phyloP scores from a whole-genome alignment of 257 asterid genomes.

The Cruciata laevipes region DNA sequence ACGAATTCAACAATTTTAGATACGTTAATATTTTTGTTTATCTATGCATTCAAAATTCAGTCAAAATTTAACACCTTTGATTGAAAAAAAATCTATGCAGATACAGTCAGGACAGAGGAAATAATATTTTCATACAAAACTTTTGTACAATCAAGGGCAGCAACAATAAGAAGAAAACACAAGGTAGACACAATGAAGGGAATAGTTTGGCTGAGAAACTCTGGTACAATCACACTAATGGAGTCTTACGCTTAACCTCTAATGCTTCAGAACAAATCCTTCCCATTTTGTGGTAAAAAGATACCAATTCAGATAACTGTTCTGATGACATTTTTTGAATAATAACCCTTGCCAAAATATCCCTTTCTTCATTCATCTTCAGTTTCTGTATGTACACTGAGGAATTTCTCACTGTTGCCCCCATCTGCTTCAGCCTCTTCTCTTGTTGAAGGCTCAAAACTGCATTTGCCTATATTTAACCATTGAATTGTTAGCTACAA shows the following conservation, averaged over 20 bases:
- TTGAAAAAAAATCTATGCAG: no score
- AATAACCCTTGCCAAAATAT: conserved; percentile 37
- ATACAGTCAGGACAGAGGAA: no score
- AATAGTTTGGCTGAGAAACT: neutral
- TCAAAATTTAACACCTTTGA: no score
- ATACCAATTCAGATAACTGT: conserved; percentile 46
- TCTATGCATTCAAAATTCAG: no score
- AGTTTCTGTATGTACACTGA: conserved; percentile 37
- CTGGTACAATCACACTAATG: neutral
- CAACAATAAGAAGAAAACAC: neutral
- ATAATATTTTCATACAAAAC: neutral
- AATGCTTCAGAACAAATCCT: conserved; percentile 57
- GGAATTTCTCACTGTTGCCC: conserved; percentile 71
- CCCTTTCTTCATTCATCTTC: conserved; percentile 48
- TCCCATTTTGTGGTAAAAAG: conserved; percentile 68
- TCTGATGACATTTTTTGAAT: conserved; percentile 63
- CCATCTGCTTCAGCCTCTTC: conserved; percentile 67
- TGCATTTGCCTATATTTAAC: conserved; percentile 41
- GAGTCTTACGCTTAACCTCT: conserved; percentile 43
- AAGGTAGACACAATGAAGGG: neutral
- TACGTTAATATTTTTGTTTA: no score
- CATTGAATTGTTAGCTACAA: neutral
- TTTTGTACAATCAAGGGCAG: neutral
- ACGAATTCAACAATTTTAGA: no score
- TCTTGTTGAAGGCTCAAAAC: conserved; percentile 62